phyloP scores from a whole-genome alignment of 306 rosid genomes.

The Begonia masoniana region DNA sequence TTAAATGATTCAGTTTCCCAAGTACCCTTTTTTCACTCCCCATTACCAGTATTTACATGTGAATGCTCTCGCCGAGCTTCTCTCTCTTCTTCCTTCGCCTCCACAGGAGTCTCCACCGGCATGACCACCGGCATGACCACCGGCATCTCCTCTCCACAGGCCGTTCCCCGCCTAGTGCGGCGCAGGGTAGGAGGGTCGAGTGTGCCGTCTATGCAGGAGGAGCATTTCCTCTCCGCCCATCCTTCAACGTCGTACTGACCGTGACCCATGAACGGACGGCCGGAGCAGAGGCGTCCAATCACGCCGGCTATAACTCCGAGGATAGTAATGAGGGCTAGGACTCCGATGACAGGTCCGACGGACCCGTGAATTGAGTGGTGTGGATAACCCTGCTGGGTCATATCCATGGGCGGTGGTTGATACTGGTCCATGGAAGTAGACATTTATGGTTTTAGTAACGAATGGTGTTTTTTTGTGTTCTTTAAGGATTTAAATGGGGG shows the following conservation, averaged over 20 bases:
- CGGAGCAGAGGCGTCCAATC: constrained; percentile 80
- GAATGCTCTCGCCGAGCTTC: background rate
- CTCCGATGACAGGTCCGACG: constrained; percentile 68
- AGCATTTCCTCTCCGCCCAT: constrained; percentile 75
- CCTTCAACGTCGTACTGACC: constrained; percentile 49
- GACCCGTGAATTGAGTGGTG: constrained; percentile 50
- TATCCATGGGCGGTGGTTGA: constrained; percentile 29
- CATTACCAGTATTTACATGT: constrained; percentile 1
- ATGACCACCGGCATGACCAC: constrained; percentile 10
- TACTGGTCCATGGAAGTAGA: constrained; percentile 30
- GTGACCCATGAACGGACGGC: constrained; percentile 63
- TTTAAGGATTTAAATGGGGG: background rate
- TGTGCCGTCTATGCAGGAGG: constrained; percentile 64
- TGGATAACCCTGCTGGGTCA: constrained; percentile 33
- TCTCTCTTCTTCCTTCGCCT: constrained; percentile 26
- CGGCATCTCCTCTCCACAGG: constrained; percentile 6
- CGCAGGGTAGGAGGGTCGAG: constrained; percentile 29
- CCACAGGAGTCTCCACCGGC: constrained; percentile 20
- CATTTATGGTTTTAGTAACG: constrained; percentile 12
- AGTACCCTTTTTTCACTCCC: no score
- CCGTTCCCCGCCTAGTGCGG: background rate
- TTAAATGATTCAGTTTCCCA: no score
- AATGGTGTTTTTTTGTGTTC: background rate
- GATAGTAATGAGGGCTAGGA: constrained; percentile 54
- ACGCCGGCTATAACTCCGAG: constrained; percentile 66